Evolutionary conservation across 768 basidiomycete genomes (phyloP), one percentile per base, ranked within the genome.

Genomic region (Dacryopinax spathularia): DNA sequence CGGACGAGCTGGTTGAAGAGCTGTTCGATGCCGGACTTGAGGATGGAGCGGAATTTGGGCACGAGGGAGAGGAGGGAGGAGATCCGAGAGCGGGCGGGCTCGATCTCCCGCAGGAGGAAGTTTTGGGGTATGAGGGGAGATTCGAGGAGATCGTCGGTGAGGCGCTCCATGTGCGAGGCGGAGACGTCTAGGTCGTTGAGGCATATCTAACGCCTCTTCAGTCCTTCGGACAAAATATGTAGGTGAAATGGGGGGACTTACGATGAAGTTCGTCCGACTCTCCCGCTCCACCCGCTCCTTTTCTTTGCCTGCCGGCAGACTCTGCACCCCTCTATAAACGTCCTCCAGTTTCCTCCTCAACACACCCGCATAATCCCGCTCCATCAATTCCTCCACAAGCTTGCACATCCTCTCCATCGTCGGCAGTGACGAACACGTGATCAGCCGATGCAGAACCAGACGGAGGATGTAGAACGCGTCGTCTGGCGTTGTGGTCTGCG

Each of bases 391-490:
- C 60, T 81, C 80, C 18, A 96, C 76, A 44, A 80, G 82, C 15
- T 81, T 79, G 1, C 85, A 75, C 61, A 84, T 85, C 29, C 76
- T 78, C 64, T 82, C 77, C 1, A 91, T 78, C 1, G 80, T 82
- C 4, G 72, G 70, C 2, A 84, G 66, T 1, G 87, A 87, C 0
- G 91, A 91, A 0, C 88, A 87, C 0, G 89, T 87, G 18, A 96
- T 71, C 33, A 92, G 75, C 12, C 96, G 83, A 20, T 82, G 78
- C 3, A 93, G 78, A 1, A 94, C 86, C 6, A 84, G 79, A 73
- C 96, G 97, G 65, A 98, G 78, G 64, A 99, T 87, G 75, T 96
- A 99, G 76, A 98, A 99, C 1, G 87, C 88, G 68, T 98, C 96
- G 72, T 99, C 96, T 0, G 91, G 90, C 0, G 84, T 84, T 0